These are phyloP conservation scores for Cardiospermum halicacabum DNA, from an alignment of 345 rosid genomes.

Conservation along the genomic window DNA sequence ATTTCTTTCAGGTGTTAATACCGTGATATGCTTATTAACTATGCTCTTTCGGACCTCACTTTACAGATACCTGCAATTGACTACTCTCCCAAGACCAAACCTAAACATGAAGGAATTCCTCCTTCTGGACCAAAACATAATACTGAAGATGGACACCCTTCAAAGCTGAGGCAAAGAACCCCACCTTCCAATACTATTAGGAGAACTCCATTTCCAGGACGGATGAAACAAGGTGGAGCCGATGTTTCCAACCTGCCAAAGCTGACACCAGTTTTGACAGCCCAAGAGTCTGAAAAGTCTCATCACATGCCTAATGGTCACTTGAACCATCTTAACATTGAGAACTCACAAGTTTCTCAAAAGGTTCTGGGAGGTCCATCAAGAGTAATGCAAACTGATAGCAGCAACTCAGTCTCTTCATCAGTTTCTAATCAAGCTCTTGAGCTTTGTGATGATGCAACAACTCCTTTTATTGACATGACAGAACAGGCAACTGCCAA, in stretches of 20 bases:
- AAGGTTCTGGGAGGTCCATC: slow-evolving; percentile 37
- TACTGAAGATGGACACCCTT: slow-evolving; percentile 47
- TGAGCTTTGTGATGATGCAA: slow-evolving; percentile 78
- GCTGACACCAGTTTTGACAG: slow-evolving; percentile 27
- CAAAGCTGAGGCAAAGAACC: slow-evolving; percentile 72
- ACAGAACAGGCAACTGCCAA: slow-evolving; percentile 36
- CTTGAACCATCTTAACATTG: slow-evolving; percentile 24
- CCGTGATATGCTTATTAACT: slow-evolving; percentile 6
- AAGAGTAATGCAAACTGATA: slow-evolving; percentile 58
- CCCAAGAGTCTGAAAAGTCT: slow-evolving; percentile 36
- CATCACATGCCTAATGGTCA: slow-evolving; percentile 23
- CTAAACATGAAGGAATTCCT: slow-evolving; percentile 63
- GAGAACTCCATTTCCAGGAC: slow-evolving; percentile 50
- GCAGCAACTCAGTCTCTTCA: slow-evolving; percentile 74
- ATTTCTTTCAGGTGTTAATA: slow-evolving; percentile 2
- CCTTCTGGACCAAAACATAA: slow-evolving; percentile 49
- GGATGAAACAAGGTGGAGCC: slow-evolving; percentile 44
- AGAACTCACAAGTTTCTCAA: slow-evolving; percentile 33
- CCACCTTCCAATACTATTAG: slow-evolving; percentile 55
- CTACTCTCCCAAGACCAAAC: slow-evolving; percentile 59
- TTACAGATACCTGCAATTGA: slow-evolving; percentile 63
- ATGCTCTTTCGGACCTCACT: slow-evolving; percentile 15
- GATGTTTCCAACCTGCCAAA: slow-evolving; percentile 42
- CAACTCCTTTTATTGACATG: slow-evolving; percentile 56
- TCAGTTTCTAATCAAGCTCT: slow-evolving; percentile 70